Base-by-base conservation (phyloP, 495 filamentous ascomycete species). In the Diplogelasinospora grovesii region DNA sequence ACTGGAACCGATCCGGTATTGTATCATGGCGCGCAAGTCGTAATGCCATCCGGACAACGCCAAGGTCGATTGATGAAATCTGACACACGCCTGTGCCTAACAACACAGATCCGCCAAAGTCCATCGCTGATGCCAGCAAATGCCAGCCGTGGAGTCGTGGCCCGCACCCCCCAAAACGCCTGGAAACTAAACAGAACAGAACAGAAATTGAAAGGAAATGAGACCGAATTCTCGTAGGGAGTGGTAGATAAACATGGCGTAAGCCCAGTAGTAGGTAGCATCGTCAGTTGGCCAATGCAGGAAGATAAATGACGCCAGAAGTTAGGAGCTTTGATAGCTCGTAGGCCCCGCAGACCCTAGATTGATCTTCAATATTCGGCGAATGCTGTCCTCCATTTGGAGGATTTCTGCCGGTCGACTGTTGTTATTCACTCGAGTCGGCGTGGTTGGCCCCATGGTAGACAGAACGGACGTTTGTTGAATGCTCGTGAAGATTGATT, bases 361-460 rank as follows among this genome's bases (percentile, higher is more conserved):
- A 39, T 37, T 48, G 15, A 73, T 48, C 38, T 75, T 75, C 20
- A 77, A 49, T 16, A 74, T 64, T 21, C 62, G 67, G 14, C 70
- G 63, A 22, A 77, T 67, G 38, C 58, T 60, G 27, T 73, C 64
- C 46, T 75, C 71, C 61, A 73, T 71, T 3, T 60, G 48, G 31
- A 54, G 30, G 36, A 74, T 26, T 28, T 70, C 57, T 6, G 60
- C 39, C 5, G 60, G 34, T 21, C 54, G 60, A 22, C 34, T 25
- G n/a, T 36, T 31, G 19, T 38, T 16, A 5, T 14, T 21, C 15
- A 22, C 25, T 13, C 15, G 7, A 10, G 40, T 7, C 21, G 49
- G 4, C 3, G 22, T 18, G 7, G 34, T 27, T 5, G 18, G 23
- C 8, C 14, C 29, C 16, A 22, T 8, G 8, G 38, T 10, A n/a